Conservation (phyloP, 371 early-diverging fungal species). For the Mucor indicus region DNA sequence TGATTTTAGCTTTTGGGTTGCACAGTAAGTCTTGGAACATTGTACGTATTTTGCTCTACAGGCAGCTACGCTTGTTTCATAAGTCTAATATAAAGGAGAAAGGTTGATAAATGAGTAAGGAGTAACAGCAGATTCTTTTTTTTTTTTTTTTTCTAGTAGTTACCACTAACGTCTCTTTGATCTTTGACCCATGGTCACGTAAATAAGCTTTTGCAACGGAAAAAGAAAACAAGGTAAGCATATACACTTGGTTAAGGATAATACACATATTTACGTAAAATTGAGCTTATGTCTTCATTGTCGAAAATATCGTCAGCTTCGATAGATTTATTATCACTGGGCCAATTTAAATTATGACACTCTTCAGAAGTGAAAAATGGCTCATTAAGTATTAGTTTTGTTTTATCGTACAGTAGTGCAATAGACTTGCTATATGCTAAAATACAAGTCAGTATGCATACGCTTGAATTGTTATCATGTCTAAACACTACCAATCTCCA, state of each 20-base stretch:
- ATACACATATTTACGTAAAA: constrained; percentile 6
- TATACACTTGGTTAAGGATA: not conserved
- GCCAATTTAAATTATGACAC: constrained; percentile 11
- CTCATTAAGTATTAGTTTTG: constrained; percentile 14
- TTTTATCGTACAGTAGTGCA: constrained; percentile 13
- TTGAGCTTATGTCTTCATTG: constrained; percentile 9
- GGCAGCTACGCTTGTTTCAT: constrained; percentile 13
- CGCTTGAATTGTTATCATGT: not conserved
- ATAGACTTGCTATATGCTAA: constrained; percentile 25
- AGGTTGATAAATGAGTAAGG: not conserved
- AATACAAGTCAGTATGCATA: not conserved
- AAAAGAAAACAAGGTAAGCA: not conserved
- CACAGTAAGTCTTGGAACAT: constrained; percentile 20
- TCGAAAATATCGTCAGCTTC: constrained; percentile 10
- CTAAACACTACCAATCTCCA: constrained; percentile 20
- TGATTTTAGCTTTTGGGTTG: constrained; percentile 21
- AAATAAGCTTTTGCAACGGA: constrained; percentile 7
- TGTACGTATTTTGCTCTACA: constrained; percentile 18
- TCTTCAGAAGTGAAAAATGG: constrained; percentile 19
- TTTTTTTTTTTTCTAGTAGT: not conserved
- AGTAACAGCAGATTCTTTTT: not conserved
- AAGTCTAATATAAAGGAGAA: constrained; percentile 6
- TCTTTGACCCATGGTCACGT: constrained; percentile 15
- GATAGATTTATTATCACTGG: constrained; percentile 3
- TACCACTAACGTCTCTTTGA: constrained; percentile 21